A percentile compares a stretch with the other conserved stretches of the same genome.
These are phyloP conservation scores for Fusarium mundagurra DNA, from an alignment of 2,329 filamentous ascomycete genomes.

Conservation along the genomic window DNA sequence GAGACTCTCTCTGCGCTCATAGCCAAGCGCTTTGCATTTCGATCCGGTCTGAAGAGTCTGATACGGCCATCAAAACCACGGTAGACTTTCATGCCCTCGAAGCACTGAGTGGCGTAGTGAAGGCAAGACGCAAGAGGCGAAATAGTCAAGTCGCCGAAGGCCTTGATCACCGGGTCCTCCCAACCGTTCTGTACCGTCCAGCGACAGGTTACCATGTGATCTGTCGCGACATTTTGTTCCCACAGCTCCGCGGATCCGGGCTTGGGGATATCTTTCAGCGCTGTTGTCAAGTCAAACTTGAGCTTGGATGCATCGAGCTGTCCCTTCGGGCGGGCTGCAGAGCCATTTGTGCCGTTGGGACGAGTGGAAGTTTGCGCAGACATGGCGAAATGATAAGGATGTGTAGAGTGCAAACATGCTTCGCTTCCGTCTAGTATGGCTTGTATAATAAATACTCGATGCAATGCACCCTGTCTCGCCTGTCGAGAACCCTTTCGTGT, in stretches of 20 bases:
- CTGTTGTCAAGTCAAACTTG: neutral
- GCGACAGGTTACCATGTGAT: neutral
- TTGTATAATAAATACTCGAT: rapidly evolving
- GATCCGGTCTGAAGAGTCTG: neutral
- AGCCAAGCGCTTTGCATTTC: neutral
- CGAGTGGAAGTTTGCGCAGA: no score
- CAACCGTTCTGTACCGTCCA: neutral
- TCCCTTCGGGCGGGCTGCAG: rapidly evolving
- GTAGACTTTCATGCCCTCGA: neutral
- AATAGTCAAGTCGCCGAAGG: neutral
- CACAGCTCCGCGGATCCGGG: neutral
- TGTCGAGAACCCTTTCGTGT: neutral
- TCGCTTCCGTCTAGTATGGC: rapidly evolving
- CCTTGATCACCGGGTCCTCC: neutral
- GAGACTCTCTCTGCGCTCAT: neutral
- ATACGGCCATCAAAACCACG: neutral
- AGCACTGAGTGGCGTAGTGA: neutral
- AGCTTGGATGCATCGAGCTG: neutral
- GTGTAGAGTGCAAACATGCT: rapidly evolving
- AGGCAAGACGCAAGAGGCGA: neutral
- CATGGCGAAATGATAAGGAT: neutral
- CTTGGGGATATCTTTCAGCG: neutral
- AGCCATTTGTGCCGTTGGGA: neutral
- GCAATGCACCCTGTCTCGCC: neutral
- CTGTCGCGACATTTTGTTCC: neutral